A percentile compares a stretch with the other conserved stretches of the same genome.
These are phyloP conservation scores for Suillus ampliporus DNA, from an alignment of 768 basidiomycete genomes.

Conservation along the genomic window DNA sequence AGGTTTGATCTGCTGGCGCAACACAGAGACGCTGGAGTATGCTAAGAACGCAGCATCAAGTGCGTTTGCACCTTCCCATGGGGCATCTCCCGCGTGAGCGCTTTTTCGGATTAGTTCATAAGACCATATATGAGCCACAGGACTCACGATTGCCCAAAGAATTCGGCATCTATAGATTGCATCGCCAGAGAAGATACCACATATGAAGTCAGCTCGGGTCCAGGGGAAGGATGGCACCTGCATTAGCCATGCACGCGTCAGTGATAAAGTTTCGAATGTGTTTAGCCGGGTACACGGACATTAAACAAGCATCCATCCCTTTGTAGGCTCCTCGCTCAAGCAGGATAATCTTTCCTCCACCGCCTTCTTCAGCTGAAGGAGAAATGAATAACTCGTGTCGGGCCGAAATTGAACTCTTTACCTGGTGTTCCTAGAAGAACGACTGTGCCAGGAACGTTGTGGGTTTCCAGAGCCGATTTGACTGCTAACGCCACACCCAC, in stretches of 20 bases:
- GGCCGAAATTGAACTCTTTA: conserved; percentile 28
- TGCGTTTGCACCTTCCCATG: conserved; percentile 88
- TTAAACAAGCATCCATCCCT: conserved; percentile 82
- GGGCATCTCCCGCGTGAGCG: conserved; percentile 80
- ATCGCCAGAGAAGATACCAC: conserved; percentile 65
- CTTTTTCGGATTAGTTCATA: conserved; percentile 40
- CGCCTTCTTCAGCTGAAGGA: conserved; percentile 72
- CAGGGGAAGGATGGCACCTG: conserved; percentile 79
- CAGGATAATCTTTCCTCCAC: conserved; percentile 78
- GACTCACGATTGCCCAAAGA: conserved; percentile 72
- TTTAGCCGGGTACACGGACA: conserved; percentile 45
- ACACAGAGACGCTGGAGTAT: conserved; percentile 76
- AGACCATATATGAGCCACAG: conserved; percentile 1
- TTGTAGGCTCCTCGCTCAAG: conserved; percentile 78
- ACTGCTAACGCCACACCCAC: conserved; percentile 77
- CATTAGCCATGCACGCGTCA: conserved; percentile 20
- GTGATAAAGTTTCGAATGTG: conserved; percentile 12
- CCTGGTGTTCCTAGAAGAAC: conserved; percentile 82
- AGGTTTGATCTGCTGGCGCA: conserved; percentile 89
- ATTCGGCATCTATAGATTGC: conserved; percentile 71
- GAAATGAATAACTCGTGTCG: conserved; percentile 10
- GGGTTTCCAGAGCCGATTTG: conserved; percentile 67
- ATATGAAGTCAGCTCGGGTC: conserved; percentile 53
- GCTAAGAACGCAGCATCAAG: conserved; percentile 89
- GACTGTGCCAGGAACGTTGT: conserved; percentile 68